Conservation (phyloP, 2,329 filamentous ascomycete species). For the Ascochyta pisi region DNA sequence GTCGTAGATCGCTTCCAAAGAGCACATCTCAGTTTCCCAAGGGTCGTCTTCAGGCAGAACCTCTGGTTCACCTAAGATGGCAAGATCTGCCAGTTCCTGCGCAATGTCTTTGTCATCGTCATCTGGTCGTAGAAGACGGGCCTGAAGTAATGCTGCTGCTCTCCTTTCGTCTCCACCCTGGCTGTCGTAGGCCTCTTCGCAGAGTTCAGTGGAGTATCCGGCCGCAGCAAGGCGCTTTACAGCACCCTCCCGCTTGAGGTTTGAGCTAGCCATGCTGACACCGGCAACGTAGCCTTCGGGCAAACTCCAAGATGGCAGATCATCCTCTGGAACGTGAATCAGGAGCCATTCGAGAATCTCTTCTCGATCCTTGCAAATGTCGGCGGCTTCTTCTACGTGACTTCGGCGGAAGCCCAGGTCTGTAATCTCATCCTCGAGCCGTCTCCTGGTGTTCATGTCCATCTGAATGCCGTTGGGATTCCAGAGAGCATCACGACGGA, state of each 20-base stretch:
- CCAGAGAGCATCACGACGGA: constrained; percentile 83
- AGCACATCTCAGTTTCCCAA: constrained; percentile 87
- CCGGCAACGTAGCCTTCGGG: constrained; percentile 92
- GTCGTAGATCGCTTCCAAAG: constrained; percentile 85
- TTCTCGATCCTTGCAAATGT: constrained; percentile 87
- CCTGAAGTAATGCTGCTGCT: constrained; percentile 81
- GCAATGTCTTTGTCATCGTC: constrained; percentile 38
- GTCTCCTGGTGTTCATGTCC: constrained; percentile 61
- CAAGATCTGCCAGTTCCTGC: constrained; percentile 44
- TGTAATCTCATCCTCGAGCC: constrained; percentile 74
- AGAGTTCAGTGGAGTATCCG: constrained; percentile 86
- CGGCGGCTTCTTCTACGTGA: constrained; percentile 86
- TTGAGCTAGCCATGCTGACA: constrained; percentile 81
- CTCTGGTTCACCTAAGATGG: constrained; percentile 50
- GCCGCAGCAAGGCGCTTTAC: constrained; percentile 81
- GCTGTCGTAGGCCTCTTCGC: constrained; percentile 76
- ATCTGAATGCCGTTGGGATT: constrained; percentile 80
- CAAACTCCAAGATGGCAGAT: constrained; percentile 89
- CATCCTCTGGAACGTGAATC: constrained; percentile 96
- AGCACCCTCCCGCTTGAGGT: constrained; percentile 80
- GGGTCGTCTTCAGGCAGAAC: constrained; percentile 59
- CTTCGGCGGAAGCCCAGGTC: constrained; percentile 86
- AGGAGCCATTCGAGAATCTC: constrained; percentile 95
- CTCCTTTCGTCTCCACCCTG: constrained; percentile 74
- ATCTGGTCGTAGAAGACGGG: constrained; percentile 62